Evolutionary conservation across 495 filamentous ascomycete genomes (phyloP).

Genomic region (Evansstolkia leycettana): DNA sequence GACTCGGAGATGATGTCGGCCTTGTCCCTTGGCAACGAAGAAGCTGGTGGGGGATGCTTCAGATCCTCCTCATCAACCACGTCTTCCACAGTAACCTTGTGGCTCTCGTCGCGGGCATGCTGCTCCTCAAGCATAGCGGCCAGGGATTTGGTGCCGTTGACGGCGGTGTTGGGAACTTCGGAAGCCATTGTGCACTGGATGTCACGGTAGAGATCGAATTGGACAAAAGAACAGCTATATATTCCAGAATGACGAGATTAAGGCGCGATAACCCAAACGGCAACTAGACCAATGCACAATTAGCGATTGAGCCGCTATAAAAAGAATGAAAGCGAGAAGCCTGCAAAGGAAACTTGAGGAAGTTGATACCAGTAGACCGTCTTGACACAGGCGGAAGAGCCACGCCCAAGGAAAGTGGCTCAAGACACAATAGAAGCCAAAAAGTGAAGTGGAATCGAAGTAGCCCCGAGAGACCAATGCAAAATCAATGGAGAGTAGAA

Average conservation of each 20-base stretch:
- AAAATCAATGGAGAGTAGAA: no score
- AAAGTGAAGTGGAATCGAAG: slow-evolving; percentile 4
- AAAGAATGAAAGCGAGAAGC: no score
- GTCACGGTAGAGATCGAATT: slow-evolving; percentile 3
- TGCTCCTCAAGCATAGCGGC: slow-evolving; percentile 70
- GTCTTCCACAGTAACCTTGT: slow-evolving; percentile 67
- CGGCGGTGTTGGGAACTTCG: slow-evolving; percentile 25
- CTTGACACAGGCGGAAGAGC: no score
- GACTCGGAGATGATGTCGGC: slow-evolving; percentile 10
- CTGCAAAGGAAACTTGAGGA: no score
- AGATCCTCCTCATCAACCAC: slow-evolving; percentile 68
- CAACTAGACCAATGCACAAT: no score
- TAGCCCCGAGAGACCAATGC: no score
- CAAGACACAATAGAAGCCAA: no score
- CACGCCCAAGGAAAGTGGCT: no score
- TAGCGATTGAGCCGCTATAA: no score
- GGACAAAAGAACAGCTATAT: slow-evolving; percentile 10
- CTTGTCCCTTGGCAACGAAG: slow-evolving; percentile 24
- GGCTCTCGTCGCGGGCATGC: slow-evolving; percentile 53
- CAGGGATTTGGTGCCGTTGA: slow-evolving; percentile 34
- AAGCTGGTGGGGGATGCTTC: slow-evolving; percentile 41
- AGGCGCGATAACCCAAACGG: no score
- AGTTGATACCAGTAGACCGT: no score
- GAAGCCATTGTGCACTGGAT: slow-evolving; percentile 30
- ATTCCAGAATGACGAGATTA: no score